A percentile compares a stretch with the other conserved stretches of the same genome.
Conservation (phyloP, 768 basidiomycete species). For the Hypholoma fasciculare region DNA sequence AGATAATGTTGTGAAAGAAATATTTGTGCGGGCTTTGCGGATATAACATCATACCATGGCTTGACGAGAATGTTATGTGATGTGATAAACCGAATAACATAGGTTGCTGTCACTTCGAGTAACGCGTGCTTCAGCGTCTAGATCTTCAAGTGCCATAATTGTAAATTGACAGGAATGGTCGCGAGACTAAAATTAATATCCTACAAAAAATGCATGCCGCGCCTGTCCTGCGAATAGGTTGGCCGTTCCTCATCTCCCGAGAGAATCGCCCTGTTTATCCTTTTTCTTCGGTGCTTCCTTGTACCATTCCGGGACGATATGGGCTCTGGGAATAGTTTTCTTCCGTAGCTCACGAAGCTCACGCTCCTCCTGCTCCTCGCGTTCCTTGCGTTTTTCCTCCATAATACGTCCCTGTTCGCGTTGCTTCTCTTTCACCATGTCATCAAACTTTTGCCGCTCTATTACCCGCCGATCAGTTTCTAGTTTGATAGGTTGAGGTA, state of each 20-base stretch:
- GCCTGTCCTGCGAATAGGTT: neutral
- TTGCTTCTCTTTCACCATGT: slow-evolving; percentile 55
- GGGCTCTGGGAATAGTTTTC: slow-evolving; percentile 64
- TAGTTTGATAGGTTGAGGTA: slow-evolving; percentile 48
- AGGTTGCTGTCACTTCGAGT: neutral
- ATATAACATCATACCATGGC: slow-evolving; percentile 7
- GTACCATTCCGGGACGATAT: slow-evolving; percentile 80
- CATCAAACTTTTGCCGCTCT: slow-evolving; percentile 66
- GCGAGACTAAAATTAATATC: slow-evolving; percentile 6
- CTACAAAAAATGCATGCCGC: slow-evolving; percentile 8
- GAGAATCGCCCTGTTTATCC: slow-evolving; percentile 10
- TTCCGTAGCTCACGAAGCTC: slow-evolving; percentile 63
- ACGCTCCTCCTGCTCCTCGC: slow-evolving; percentile 57
- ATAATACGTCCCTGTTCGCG: slow-evolving; percentile 44
- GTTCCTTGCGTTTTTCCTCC: slow-evolving; percentile 46
- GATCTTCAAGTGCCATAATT: slow-evolving; percentile 1
- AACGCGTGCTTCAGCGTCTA: neutral
- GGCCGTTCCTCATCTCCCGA: slow-evolving; percentile 4
- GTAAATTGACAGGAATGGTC: slow-evolving; percentile 7
- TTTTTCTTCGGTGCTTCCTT: slow-evolving; percentile 63
- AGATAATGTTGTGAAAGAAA: slow-evolving; percentile 7
- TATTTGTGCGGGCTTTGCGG: slow-evolving; percentile 21
- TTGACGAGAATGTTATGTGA: neutral
- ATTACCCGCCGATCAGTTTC: slow-evolving; percentile 56
- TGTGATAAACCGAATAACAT: neutral